A percentile compares a stretch with the other conserved stretches of the same genome.
phyloP scores from a whole-genome alignment of 2,329 filamentous ascomycete genomes.

The Colletotrichum falcatum region DNA sequence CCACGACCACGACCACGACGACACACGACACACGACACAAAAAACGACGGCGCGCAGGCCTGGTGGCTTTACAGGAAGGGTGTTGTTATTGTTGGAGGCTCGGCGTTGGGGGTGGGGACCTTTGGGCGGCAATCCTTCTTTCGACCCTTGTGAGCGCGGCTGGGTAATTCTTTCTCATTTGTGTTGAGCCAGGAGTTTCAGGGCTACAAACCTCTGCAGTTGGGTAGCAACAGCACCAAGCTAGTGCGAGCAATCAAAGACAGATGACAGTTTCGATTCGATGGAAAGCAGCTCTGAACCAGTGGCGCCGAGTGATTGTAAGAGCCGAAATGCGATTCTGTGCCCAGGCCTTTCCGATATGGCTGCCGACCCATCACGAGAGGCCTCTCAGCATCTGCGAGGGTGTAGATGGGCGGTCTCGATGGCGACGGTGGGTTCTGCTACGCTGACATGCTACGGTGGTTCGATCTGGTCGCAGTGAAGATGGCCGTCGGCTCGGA shows the following conservation, averaged over 20 bases:
- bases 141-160: not conserved
- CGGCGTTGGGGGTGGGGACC: too few relatives aligned
- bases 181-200: not conserved
- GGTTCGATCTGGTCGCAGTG: not conserved
- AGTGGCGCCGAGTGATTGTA: not conserved
- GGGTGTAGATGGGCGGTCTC: not conserved
- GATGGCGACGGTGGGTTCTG: not conserved
- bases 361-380: not conserved
- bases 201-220: not conserved
- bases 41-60: not conserved
- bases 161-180: not conserved
- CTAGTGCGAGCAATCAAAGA: not conserved
- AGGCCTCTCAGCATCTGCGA: not conserved
- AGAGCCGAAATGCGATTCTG: not conserved
- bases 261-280: not conserved
- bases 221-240: not conserved
- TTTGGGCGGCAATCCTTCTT: too few relatives aligned
- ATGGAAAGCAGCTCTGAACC: not conserved
- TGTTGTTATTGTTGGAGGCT: not conserved
- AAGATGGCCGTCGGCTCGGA: constrained; percentile 18
- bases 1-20: not conserved
- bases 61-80: not conserved
- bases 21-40: too few relatives aligned
- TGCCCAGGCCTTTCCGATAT: not conserved
- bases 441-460: constrained; percentile 13